Base-by-base conservation (phyloP, 2,329 filamentous ascomycete species). In the Septoria petroselini region DNA sequence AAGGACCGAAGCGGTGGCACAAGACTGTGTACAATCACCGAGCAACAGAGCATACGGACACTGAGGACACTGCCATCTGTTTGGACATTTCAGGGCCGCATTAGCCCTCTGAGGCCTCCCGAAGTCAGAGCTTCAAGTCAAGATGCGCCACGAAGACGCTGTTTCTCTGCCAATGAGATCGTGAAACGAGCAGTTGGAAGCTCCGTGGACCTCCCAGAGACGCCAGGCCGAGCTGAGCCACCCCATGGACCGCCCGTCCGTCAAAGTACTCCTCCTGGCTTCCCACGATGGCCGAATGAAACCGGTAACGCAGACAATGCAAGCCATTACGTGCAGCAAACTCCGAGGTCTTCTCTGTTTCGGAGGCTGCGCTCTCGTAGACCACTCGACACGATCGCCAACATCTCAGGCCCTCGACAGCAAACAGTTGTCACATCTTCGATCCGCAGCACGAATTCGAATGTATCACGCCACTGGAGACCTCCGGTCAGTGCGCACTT, bases 11-110 rank as follows among this genome's bases (percentile, higher is more conserved):
- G 59, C 29, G 65, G 67, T 55, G 68, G 67, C 45, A 67, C 61
- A 29, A 68, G 68, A 9, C 67, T 75, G n/a, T 68, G 68, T 21
- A 72, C 71, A 11, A 75, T 75, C 50, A 58, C 69, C 31, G 72
- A 75, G 58, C 70, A 69, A 42, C 63, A 61, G 51, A 75, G 72
- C 11, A 62, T 65, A 37, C 68, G 68, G 9, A 73, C 71, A 7
- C 61, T 75, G 18, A 63, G 65, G 37, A 69, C 70, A 7, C 54
- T 61, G 34, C 57, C 57, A 8, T 69, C 68, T 4, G 54, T 55
- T 7, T 43, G 41, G 23, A 60, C 63, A 2, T 60, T 56, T 6
- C 54, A 56, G 33, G 46, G 53, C 14, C 53, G 54, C 4, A 35
- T 46, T 23, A 23, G 31, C 8, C 9, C 25, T 25, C 14, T 21